Evolutionary conservation across 2,329 filamentous ascomycete species (phyloP), one percentile per base, ranked within the genome.

Genomic region (Alternaria panax): DNA sequence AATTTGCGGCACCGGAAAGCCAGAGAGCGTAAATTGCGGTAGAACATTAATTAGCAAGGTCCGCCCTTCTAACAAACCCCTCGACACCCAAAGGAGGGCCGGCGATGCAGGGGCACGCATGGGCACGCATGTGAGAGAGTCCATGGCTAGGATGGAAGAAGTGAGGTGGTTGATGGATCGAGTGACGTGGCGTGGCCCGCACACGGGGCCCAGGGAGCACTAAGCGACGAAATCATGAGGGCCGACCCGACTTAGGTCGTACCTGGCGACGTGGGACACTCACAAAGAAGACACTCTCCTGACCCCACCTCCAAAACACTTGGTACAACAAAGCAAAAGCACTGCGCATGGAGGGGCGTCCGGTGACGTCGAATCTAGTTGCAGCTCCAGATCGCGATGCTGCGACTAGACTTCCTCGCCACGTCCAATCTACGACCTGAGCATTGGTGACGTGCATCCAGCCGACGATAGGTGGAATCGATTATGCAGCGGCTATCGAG

Each of bases 401-500:
- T 46, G 43, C 54, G 46, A 28, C 52, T 51, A 57, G 32, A 52
- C 54, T 34, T 54, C 51, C 25, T 41, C 45, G 45, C 41, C 20
- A 16, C 32, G 42, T 55, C 50, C 52, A 59, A 63, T 63, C 62
- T 61, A 50, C 54, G 55, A 47, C 48, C 25, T 53, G 46, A n/a
- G 50, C 36, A 53, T 55, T 59, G 55, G 63, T 71, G 71, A 72
- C 70, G 69, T 73, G 71, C 68, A 68, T 70, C 63, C 59, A 62
- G 61, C 64, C 54, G 64, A 54, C 63, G 51, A 50, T 30, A 54
- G 55, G 57, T 63, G 63, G 63, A 32, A 45, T 62, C 62, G 34
- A 46, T 63, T 63, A 68, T 65, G 59, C 64, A 64, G 73, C 73
- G 72, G 72, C 68, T 74, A 75, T 72, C 72, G 66, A 70, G 72